Conservation (phyloP, 306 rosid genomes). For the Aeschynomene evenia region DNA sequence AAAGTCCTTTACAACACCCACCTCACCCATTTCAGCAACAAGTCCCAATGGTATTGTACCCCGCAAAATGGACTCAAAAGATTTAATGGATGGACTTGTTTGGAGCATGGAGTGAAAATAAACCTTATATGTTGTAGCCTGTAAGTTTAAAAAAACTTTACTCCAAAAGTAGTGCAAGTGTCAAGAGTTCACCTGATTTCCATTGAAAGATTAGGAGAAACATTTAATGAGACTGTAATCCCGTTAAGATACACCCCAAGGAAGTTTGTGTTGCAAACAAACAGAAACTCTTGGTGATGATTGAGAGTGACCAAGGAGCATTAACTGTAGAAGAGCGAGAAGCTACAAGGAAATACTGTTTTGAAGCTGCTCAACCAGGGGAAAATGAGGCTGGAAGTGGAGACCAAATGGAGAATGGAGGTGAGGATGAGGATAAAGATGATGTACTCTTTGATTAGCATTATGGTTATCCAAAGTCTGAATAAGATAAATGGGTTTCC, state of each 20-base stretch:
- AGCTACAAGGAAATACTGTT: slow-evolving; percentile 83
- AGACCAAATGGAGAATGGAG: slow-evolving; percentile 95
- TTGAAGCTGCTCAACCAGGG: slow-evolving; percentile 72
- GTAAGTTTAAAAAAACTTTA: not conserved
- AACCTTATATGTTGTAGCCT: not conserved
- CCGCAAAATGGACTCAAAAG: not conserved
- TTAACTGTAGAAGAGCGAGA: slow-evolving; percentile 90
- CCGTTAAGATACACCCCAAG: slow-evolving; percentile 98
- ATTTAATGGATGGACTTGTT: not conserved
- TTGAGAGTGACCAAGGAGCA: slow-evolving; percentile 97
- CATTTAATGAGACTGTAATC: slow-evolving; percentile 90
- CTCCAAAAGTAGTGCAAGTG: not conserved
- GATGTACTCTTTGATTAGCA: slow-evolving; percentile 83
- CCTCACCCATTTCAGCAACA: slow-evolving; percentile 58
- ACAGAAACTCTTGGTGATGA: slow-evolving; percentile 72
- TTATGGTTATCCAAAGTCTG: slow-evolving; percentile 94
- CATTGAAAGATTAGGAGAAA: slow-evolving; percentile 95
- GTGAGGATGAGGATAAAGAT: slow-evolving; percentile 83
- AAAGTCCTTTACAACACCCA: slow-evolving; percentile 46
- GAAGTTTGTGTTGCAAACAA: slow-evolving; percentile 87
- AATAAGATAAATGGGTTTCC: slow-evolving; percentile 88
- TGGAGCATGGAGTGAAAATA: not conserved
- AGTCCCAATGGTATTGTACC: slow-evolving; percentile 64
- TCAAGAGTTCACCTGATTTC: not conserved
- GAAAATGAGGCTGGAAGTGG: slow-evolving; percentile 75